Base-by-base conservation (phyloP, 2,329 filamentous ascomycete genomes). In the Lachnellula subtilissima region DNA sequence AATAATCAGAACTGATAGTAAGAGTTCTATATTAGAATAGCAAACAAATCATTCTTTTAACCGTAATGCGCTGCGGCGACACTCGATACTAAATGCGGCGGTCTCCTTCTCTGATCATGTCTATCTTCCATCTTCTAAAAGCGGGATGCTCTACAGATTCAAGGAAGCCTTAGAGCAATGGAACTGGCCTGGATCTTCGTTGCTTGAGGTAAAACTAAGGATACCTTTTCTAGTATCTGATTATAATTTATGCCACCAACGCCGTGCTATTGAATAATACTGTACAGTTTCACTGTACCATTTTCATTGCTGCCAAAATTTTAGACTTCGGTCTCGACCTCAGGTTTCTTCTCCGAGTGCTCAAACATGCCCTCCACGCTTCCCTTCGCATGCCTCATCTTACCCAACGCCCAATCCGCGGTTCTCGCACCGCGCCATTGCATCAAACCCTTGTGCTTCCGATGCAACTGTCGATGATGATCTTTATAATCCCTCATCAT, bases 251-350 rank as follows among this genome's bases (percentile, higher is more conserved):
- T 15, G 8, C 12, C 15, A 2, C 37, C 37, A 40, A 40, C 14
- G 15, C 15, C 15, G 8, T 40, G 37, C 37, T 17, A 32, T 4
- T 1, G 3, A 32, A 32, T 12, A 12, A 12, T 32, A 32, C 28
- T 32, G 11, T 32, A 40, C 37, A 40, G 17, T n/a, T 5, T 17
- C 12, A 5, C 9, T 39, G n/a, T n/a, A n/a, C n/a, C n/a, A n/a
- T n/a, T n/a, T n/a, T n/a, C n/a, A n/a, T n/a, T n/a, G 6, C 22
- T 22, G 22, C 22, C 7, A 39, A 46, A 37, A 45, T 25, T 46
- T 15, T 75, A 89, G 40, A 85, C 84, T 72, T 90, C 87, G 17
- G 85, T 89, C 75, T 89, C 86, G 62, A 89, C 76, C 0, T 81
- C 84, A 9, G 72, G 69, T 35, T 79, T 77, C 64, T 83, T 81